Percentiles rank a stretch among this genome's conserved stretches.
Evolutionary conservation across 192 early-diverging fungal species (phyloP).

Genomic region (Lunasporangiospora selenospora): DNA sequence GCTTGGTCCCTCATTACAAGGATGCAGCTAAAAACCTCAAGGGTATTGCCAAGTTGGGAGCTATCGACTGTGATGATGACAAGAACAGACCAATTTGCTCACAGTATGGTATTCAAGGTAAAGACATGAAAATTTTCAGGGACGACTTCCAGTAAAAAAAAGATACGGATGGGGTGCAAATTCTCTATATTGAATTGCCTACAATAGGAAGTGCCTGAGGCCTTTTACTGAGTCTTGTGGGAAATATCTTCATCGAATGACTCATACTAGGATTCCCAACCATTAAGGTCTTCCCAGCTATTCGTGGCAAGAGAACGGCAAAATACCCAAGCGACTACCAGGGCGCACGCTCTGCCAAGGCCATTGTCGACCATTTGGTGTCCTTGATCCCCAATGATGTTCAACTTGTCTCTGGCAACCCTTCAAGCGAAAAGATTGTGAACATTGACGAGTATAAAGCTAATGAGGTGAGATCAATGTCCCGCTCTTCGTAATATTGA

Average conservation of each 20-base stretch:
- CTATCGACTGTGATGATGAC: slow-evolving; percentile 91
- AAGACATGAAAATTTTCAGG: neutral
- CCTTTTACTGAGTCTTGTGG: too few species aligned
- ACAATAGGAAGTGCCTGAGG: too few species aligned
- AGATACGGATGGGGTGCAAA: neutral
- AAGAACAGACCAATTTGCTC: slow-evolving; percentile 78
- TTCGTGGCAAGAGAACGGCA: slow-evolving; percentile 15
- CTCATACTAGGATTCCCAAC: slow-evolving; percentile 77
- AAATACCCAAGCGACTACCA: slow-evolving; percentile 68
- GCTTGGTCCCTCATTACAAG: slow-evolving; percentile 86
- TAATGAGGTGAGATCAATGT: slow-evolving; percentile 53
- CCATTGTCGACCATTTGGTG: slow-evolving; percentile 75
- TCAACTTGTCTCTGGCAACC: slow-evolving; percentile 56
- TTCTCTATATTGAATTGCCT: too few species aligned
- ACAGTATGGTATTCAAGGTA: slow-evolving; percentile 82
- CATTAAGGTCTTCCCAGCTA: slow-evolving; percentile 77
- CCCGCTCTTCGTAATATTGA: too few species aligned
- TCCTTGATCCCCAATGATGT: slow-evolving; percentile 67
- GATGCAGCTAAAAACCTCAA: slow-evolving; percentile 85
- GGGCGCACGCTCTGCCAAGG: slow-evolving; percentile 74
- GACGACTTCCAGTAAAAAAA: neutral
- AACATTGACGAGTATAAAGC: slow-evolving; percentile 65
- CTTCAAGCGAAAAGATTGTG: slow-evolving; percentile 57
- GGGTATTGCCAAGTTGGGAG: slow-evolving; percentile 87
- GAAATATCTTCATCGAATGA: neutral